Evolutionary conservation across 75 land plant genomes (phyloP).

Genomic region (Picea glauca): DNA sequence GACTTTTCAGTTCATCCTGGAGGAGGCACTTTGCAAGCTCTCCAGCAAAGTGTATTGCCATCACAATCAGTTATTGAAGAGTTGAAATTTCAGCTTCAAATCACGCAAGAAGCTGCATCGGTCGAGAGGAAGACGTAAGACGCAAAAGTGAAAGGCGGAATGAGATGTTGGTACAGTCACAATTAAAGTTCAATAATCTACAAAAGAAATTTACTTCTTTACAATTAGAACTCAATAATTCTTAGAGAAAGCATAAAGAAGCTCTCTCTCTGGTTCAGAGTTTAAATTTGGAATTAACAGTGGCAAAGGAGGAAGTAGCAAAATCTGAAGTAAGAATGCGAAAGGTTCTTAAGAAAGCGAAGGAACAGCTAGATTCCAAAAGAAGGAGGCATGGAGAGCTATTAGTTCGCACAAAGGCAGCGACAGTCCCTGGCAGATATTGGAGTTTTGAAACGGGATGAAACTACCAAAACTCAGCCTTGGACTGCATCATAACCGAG

Average conservation of each 20-base stretch:
- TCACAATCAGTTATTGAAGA: constrained; percentile 8
- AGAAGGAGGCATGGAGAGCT: constrained; percentile 7
- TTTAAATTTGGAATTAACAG: constrained; percentile 14
- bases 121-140: constrained; percentile 10
- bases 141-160: constrained; percentile 13
- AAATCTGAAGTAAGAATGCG: constrained; percentile 25
- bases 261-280: constrained; percentile 12
- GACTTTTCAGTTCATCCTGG: not conserved
- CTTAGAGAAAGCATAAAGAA: constrained; percentile 10
- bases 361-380: constrained; percentile 22
- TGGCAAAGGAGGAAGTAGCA: constrained; percentile 32
- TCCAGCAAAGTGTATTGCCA: not conserved
- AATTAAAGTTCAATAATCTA: constrained; percentile 10
- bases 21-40: constrained; percentile 13
- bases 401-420: not conserved
- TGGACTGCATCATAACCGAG: no score
- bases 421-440: no score
- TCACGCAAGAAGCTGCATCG: constrained; percentile 2
- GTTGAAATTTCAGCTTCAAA: not conserved
- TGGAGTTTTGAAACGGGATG: no score
- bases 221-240: constrained; percentile 14
- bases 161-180: constrained; percentile 14
- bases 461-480: no score
- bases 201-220: constrained; percentile 6
- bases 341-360: constrained; percentile 13